Evolutionary conservation across 306 rosid species (phyloP).

Genomic region (Fagus sylvatica): DNA sequence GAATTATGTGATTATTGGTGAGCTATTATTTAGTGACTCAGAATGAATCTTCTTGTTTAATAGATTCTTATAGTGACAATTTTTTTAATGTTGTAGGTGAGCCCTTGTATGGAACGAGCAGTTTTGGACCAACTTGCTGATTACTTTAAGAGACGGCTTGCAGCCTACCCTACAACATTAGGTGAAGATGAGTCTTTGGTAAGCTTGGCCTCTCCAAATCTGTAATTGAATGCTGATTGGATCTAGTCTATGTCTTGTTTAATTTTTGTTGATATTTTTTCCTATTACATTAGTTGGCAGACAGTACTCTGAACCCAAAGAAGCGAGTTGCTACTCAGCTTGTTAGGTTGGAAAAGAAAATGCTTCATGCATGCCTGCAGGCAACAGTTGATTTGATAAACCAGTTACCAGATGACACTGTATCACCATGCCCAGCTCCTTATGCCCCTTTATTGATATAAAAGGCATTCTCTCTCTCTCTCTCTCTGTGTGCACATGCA

Average conservation of each 20-base stretch:
- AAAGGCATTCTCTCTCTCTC: constrained; percentile 33
- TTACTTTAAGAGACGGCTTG: constrained; percentile 76
- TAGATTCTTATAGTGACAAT: constrained; percentile 1
- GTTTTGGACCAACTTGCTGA: constrained; percentile 83
- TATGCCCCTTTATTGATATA: constrained; percentile 76
- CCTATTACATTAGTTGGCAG: constrained; percentile 57
- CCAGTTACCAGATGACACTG: constrained; percentile 74
- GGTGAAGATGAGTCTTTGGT: constrained; percentile 87
- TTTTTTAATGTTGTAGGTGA: constrained; percentile 50
- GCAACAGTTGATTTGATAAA: constrained; percentile 55
- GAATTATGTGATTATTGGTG: background rate
- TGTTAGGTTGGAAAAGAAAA: constrained; percentile 81
- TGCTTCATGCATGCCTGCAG: constrained; percentile 83
- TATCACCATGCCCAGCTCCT: constrained; percentile 90
- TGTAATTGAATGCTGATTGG: background rate
- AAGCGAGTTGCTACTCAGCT: constrained; percentile 84
- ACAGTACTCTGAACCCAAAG: constrained; percentile 69
- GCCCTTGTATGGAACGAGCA: constrained; percentile 96
- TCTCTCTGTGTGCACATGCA: background rate
- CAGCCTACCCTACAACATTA: constrained; percentile 87
- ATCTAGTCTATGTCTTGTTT: background rate
- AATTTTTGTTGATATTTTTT: constrained; percentile 26
- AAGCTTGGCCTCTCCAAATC: constrained; percentile 17
- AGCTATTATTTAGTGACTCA: background rate
- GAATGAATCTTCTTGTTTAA: constrained; percentile 23